Percentiles rank a stretch among this genome's conserved stretches.
These are phyloP conservation scores for Aspergillus jensenii DNA, from an alignment of 2,329 filamentous ascomycete genomes.

Conservation along the genomic window DNA sequence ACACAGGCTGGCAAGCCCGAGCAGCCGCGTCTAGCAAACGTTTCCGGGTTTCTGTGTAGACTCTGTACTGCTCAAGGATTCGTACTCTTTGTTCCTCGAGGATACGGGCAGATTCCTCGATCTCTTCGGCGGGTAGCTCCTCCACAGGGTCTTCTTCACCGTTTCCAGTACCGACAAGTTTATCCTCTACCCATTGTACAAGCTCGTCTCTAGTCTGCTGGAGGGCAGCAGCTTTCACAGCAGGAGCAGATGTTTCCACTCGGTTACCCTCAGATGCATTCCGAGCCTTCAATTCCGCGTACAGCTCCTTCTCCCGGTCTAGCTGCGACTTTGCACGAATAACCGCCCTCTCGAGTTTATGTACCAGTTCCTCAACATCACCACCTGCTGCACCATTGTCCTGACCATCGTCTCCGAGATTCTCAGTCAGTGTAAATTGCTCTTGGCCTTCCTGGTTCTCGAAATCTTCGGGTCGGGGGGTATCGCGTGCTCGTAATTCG, in stretches of 20 bases:
- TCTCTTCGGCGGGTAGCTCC: slow-evolving; percentile 29
- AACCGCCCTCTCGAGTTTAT: slow-evolving; percentile 41
- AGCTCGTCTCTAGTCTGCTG: slow-evolving; percentile 49
- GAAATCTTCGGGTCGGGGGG: slow-evolving; percentile 20
- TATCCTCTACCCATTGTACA: slow-evolving; percentile 52
- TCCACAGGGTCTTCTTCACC: slow-evolving; percentile 28
- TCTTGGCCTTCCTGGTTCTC: slow-evolving; percentile 16
- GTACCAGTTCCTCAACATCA: slow-evolving; percentile 33
- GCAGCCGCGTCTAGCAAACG: slow-evolving; percentile 36
- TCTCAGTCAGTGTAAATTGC: slow-evolving; percentile 18
- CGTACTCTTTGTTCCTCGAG: slow-evolving; percentile 33
- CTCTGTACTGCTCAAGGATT: slow-evolving; percentile 36
- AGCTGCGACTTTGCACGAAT: slow-evolving; percentile 37
- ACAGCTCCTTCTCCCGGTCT: slow-evolving; percentile 35
- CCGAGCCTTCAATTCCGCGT: slow-evolving; percentile 32
- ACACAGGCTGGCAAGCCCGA: slow-evolving; percentile 35
- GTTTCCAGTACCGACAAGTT: slow-evolving; percentile 40
- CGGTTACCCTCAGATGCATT: slow-evolving; percentile 14
- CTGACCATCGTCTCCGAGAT: slow-evolving; percentile 16
- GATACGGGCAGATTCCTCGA: slow-evolving; percentile 28
- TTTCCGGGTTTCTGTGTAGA: slow-evolving; percentile 38
- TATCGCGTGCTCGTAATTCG: slow-evolving; percentile 36
- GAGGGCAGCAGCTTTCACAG: slow-evolving; percentile 37
- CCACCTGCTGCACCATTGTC: slow-evolving; percentile 14
- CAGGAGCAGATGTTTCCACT: slow-evolving; percentile 10